A percentile compares a stretch with the other conserved stretches of the same genome.
phyloP scores from a whole-genome alignment of 441 rosid species.

The Sinapis alba region DNA sequence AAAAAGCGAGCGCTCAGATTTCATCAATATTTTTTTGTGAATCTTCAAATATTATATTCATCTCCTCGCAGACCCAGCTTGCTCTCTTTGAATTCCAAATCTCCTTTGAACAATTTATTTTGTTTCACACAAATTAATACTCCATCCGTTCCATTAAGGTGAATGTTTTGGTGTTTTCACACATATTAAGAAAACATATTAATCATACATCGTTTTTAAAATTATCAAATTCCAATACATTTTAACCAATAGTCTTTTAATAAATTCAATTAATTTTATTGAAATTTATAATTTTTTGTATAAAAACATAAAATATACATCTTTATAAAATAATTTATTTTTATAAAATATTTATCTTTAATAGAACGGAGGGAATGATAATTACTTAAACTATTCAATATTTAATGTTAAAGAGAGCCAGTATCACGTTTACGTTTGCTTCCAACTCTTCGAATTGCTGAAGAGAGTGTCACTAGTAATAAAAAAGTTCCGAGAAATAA shows the following conservation, averaged over 20 bases:
- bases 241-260: too few relatives aligned
- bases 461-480: background rate
- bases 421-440: constrained; percentile 21
- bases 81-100: constrained; percentile 22
- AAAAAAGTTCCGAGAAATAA: background rate
- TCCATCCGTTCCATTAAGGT: too few relatives aligned
- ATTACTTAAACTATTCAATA: background rate
- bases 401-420: constrained; percentile 18
- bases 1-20: constrained; percentile 34
- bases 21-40: constrained; percentile 18
- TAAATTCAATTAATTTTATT: too few relatives aligned
- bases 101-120: background rate
- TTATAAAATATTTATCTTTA: too few relatives aligned
- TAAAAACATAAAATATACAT: too few relatives aligned
- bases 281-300: too few relatives aligned
- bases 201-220: too few relatives aligned
- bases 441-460: constrained; percentile 8
- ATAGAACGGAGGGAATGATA: too few relatives aligned
- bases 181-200: too few relatives aligned
- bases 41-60: constrained; percentile 10
- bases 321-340: too few relatives aligned
- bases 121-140: background rate
- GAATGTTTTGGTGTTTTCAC: too few relatives aligned
- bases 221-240: too few relatives aligned
- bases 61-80: constrained; percentile 23